A percentile compares a stretch with the other conserved stretches of the same genome.
Evolutionary conservation across 2,329 filamentous ascomycete genomes (phyloP).

Genomic region (Trichoderma sp.): DNA sequence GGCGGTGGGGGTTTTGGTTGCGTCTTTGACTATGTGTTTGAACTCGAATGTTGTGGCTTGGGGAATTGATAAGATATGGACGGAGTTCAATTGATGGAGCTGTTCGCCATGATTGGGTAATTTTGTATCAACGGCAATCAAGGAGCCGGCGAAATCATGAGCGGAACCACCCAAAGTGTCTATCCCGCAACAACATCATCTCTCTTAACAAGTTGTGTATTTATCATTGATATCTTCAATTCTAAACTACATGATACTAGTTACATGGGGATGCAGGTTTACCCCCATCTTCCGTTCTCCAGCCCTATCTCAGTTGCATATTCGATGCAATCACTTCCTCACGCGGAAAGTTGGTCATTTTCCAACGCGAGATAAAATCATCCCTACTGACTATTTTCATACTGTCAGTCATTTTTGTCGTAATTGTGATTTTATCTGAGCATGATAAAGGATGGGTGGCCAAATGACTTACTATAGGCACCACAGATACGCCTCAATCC

Average conservation of each 20-base stretch:
- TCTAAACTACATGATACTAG: background rate
- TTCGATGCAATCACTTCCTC: slow-evolving; percentile 42
- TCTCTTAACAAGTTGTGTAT: background rate
- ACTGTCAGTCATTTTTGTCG: background rate
- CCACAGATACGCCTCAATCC: slow-evolving; percentile 87
- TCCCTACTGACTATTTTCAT: slow-evolving; percentile 64
- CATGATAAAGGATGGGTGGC: background rate
- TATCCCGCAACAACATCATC: background rate
- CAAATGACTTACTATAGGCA: slow-evolving; percentile 68
- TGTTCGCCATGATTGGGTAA: background rate
- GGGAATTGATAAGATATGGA: background rate
- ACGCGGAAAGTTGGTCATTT: slow-evolving; percentile 63
- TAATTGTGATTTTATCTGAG: no score
- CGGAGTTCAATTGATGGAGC: background rate
- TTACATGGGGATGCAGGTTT: background rate
- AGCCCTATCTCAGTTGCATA: slow-evolving; percentile 28
- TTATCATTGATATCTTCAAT: background rate
- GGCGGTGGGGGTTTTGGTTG: background rate
- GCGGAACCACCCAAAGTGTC: background rate
- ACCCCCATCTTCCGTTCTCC: background rate
- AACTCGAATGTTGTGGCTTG: background rate
- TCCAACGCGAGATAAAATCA: slow-evolving; percentile 74
- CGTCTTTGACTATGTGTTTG: background rate
- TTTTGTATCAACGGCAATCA: background rate
- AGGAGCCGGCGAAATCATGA: background rate